Evolutionary conservation across 2,329 filamentous ascomycete genomes (phyloP).

Genomic region (Cercospora citrullina): DNA sequence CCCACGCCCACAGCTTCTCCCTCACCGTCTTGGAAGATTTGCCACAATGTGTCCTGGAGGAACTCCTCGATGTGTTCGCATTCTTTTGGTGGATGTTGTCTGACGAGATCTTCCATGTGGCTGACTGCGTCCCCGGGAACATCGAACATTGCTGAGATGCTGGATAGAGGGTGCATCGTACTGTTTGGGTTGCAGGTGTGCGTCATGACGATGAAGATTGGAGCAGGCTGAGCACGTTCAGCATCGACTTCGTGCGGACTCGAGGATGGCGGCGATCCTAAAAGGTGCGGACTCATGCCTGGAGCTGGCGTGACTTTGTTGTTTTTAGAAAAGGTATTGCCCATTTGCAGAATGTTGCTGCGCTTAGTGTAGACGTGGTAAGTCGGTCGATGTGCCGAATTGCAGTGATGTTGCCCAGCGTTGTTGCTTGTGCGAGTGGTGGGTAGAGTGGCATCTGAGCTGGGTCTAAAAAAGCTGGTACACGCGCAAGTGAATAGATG

Average conservation of each 20-base stretch:
- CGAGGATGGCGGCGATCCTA: neutral
- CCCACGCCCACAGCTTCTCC: neutral
- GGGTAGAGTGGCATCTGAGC: neutral
- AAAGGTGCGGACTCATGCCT: neutral
- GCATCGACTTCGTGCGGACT: neutral
- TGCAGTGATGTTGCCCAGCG: neutral
- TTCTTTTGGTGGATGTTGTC: neutral
- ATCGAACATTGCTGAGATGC: slow-evolving; percentile 7
- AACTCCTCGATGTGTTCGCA: neutral
- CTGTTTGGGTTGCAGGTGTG: neutral
- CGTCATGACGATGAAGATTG: slow-evolving; percentile 13
- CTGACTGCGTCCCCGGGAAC: neutral
- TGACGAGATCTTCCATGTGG: neutral
- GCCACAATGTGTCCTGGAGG: neutral
- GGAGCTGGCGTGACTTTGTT: neutral
- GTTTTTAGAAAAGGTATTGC: neutral
- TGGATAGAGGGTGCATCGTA: neutral
- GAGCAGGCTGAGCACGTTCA: neutral
- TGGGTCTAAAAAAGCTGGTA: neutral
- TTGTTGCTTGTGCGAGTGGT: neutral
- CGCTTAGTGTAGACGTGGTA: neutral
- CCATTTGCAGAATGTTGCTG: neutral
- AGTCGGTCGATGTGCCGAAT: neutral
- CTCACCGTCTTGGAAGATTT: neutral
- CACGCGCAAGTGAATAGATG: neutral